Evolutionary conservation across 1,284 basidiomycete species (phyloP).

Genomic region (Pseudozyma thailandica): DNA sequence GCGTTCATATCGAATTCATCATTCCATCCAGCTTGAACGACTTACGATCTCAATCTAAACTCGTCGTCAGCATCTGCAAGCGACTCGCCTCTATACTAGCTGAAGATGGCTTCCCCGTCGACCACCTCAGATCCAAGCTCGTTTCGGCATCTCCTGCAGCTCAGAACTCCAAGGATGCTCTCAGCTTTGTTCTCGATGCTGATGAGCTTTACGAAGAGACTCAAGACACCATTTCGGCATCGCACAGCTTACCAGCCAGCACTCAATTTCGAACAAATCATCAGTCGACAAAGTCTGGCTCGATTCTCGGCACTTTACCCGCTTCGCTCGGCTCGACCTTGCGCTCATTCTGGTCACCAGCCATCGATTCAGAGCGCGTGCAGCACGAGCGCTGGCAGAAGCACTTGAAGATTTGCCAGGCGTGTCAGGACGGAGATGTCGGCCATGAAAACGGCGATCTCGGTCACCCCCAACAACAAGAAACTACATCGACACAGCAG

Average conservation of each 20-base stretch:
- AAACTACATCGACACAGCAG: not conserved
- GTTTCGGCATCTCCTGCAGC: conserved; percentile 1
- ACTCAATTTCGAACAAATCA: not conserved
- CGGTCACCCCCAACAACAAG: not conserved
- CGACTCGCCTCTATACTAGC: conserved; percentile 28
- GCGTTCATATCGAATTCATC: conserved; percentile 61
- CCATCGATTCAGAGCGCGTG: conserved; percentile 1
- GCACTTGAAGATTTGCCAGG: conserved; percentile 68
- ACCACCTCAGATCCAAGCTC: conserved; percentile 23
- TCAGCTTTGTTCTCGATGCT: conserved; percentile 17
- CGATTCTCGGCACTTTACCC: conserved; percentile 12
- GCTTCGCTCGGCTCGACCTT: conserved; percentile 30
- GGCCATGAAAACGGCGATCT: conserved; percentile 16
- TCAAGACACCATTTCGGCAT: not conserved
- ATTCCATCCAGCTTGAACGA: conserved; percentile 21
- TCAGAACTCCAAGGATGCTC: conserved; percentile 20
- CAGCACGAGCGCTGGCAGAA: conserved; percentile 49
- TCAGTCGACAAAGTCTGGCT: conserved; percentile 2
- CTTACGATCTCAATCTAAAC: conserved; percentile 7
- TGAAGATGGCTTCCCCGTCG: conserved; percentile 47
- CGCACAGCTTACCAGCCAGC: conserved; percentile 10
- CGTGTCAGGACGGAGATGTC: conserved; percentile 65
- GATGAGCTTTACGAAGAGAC: conserved; percentile 17
- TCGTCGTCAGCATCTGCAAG: conserved; percentile 37
- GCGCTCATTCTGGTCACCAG: conserved; percentile 11